Evolutionary conservation across 805 yeast species (phyloP).

Genomic region (Sungouiella thailandica): DNA sequence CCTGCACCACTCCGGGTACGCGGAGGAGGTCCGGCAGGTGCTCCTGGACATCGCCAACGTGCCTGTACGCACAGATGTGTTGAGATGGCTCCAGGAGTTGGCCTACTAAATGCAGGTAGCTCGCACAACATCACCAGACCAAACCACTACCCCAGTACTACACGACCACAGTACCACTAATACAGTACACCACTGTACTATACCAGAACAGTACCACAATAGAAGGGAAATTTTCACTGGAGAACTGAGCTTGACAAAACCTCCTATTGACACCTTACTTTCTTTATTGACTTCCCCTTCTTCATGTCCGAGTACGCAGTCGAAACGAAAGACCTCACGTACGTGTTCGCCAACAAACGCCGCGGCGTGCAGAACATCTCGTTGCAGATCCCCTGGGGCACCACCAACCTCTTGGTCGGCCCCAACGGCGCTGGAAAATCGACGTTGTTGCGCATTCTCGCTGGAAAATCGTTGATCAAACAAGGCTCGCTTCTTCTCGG

Average conservation of each 20-base stretch:
- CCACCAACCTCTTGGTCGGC: conserved; percentile 78
- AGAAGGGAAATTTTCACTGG: no score
- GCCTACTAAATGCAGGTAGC: conserved; percentile 6
- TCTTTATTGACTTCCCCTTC: background rate
- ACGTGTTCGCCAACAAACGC: conserved; percentile 58
- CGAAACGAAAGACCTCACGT: conserved; percentile 58
- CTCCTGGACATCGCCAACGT: conserved; percentile 10
- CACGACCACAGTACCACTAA: background rate
- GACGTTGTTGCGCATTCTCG: conserved; percentile 74
- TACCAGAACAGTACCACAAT: no score
- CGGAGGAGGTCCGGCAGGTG: conserved; percentile 11
- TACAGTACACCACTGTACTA: no score
- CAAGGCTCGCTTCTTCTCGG: conserved; percentile 68
- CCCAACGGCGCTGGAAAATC: conserved; percentile 98
- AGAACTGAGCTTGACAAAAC: no score
- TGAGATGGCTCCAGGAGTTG: conserved; percentile 15
- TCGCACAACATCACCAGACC: no score
- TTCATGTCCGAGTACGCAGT: conserved; percentile 39
- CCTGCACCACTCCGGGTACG: conserved; percentile 7
- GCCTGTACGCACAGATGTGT: conserved; percentile 13
- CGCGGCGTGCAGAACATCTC: conserved; percentile 61
- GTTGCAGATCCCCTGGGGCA: conserved; percentile 59
- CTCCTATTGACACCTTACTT: no score
- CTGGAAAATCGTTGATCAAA: conserved; percentile 85
- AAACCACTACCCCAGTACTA: no score